Conservation (phyloP, 768 basidiomycete species). For the Leucosporidium yakuticum region DNA sequence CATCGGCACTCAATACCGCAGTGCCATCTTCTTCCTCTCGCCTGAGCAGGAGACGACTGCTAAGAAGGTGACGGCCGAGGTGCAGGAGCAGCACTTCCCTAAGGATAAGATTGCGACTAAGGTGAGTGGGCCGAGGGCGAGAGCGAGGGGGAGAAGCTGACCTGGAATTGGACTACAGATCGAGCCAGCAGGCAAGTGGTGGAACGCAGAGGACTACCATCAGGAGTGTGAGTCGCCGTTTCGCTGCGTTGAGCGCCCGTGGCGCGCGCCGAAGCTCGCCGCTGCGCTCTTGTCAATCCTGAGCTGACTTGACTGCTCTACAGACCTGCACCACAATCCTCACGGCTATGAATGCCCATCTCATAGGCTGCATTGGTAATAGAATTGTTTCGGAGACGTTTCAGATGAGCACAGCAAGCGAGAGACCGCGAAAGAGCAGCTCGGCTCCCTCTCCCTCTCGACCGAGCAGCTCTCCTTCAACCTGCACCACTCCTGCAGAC, state of each 20-base stretch:
- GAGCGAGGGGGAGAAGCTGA: neutral
- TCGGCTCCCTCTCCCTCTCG: no score
- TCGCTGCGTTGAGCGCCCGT: neutral
- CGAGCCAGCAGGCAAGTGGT: constrained; percentile 65
- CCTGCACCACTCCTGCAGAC: no score
- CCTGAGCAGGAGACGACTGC: constrained; percentile 68
- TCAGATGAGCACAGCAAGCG: no score
- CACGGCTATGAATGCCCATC: no score
- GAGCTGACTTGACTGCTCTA: no score
- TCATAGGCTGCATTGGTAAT: no score
- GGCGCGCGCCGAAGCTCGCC: neutral
- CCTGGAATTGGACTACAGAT: constrained; percentile 44
- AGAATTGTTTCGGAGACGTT: no score
- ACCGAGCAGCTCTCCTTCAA: no score
- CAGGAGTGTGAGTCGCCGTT: constrained; percentile 52
- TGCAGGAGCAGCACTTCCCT: constrained; percentile 75
- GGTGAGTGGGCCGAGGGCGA: neutral
- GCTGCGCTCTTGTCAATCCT: neutral
- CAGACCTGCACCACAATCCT: no score
- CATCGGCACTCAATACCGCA: constrained; percentile 69
- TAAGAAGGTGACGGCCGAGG: constrained; percentile 67
- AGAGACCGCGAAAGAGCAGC: no score
- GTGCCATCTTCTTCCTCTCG: constrained; percentile 76
- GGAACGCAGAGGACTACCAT: constrained; percentile 49
- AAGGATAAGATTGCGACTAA: constrained; percentile 70